These are phyloP conservation scores for Cucurbita argyrosperma DNA, from an alignment of 306 rosid genomes.

Conservation along the genomic window DNA sequence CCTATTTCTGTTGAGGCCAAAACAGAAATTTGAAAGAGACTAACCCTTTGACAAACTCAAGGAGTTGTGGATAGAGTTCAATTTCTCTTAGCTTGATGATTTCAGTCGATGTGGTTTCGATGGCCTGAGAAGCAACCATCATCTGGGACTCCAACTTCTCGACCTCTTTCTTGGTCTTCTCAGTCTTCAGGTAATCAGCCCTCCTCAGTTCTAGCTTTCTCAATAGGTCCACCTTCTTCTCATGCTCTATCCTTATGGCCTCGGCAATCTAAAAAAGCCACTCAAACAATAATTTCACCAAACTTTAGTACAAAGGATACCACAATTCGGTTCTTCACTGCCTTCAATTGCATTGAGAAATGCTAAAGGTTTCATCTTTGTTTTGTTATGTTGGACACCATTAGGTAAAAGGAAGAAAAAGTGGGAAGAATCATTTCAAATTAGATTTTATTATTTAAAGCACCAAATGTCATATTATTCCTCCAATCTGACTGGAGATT, in stretches of 20 bases:
- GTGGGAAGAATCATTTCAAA: background rate
- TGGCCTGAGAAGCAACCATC: slow-evolving; percentile 89
- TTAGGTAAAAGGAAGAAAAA: background rate
- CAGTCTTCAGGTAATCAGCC: slow-evolving; percentile 72
- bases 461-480: slow-evolving; percentile 2
- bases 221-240: slow-evolving; percentile 43
- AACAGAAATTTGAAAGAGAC: slow-evolving; percentile 16
- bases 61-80: slow-evolving; percentile 75
- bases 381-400: background rate
- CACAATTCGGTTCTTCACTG: background rate
- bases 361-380: background rate
- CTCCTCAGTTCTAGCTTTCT: slow-evolving; percentile 85
- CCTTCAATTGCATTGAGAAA: slow-evolving; percentile 1
- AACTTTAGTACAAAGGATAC: background rate
- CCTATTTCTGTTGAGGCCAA: background rate
- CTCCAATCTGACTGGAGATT: slow-evolving; percentile 5
- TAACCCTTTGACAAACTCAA: slow-evolving; percentile 85
- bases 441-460: background rate
- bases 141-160: slow-evolving; percentile 83
- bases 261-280: slow-evolving; percentile 50
- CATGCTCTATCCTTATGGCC: slow-evolving; percentile 57
- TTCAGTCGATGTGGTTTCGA: slow-evolving; percentile 76
- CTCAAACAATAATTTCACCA: background rate
- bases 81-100: slow-evolving; percentile 69
- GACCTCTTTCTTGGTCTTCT: slow-evolving; percentile 77